These are phyloP conservation scores for Vigna unguiculata DNA, from an alignment of 306 rosid species.

Conservation along the genomic window DNA sequence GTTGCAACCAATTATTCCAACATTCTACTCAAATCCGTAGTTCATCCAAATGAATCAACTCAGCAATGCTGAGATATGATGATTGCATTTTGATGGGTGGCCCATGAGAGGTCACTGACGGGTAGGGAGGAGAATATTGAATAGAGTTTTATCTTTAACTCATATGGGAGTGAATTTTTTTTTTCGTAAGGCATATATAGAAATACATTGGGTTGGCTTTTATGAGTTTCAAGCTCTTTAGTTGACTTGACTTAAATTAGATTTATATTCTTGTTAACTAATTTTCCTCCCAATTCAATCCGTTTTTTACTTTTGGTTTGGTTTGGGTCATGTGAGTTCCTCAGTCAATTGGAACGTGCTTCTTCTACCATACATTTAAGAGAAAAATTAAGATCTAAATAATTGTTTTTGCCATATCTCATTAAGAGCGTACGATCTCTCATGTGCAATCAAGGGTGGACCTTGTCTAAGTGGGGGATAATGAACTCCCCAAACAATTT, in stretches of 20 bases:
- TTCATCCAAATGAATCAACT: background rate
- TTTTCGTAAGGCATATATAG: background rate
- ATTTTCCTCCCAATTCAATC: background rate
- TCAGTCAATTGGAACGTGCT: background rate
- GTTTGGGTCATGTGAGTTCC: background rate
- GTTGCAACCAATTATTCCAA: background rate
- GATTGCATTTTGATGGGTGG: background rate
- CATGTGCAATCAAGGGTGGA: background rate
- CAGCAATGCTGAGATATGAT: too few relatives aligned
- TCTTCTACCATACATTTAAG: background rate
- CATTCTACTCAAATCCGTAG: background rate
- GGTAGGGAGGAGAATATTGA: background rate
- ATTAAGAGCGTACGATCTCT: background rate
- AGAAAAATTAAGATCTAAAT: conserved; percentile 22
- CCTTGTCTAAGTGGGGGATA: conserved; percentile 8
- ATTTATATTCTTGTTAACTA: background rate
- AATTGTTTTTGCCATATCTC: background rate
- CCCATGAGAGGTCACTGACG: background rate
- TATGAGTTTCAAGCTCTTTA: background rate
- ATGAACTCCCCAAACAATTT: background rate
- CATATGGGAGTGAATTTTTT: background rate
- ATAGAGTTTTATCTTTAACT: background rate
- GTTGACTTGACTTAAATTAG: background rate
- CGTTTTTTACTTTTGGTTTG: background rate
- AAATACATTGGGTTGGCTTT: background rate